Percentiles rank a stretch among this genome's conserved stretches.
Evolutionary conservation across 2,329 filamentous ascomycete genomes (phyloP).

Genomic region (Scedosporium minutisporum): DNA sequence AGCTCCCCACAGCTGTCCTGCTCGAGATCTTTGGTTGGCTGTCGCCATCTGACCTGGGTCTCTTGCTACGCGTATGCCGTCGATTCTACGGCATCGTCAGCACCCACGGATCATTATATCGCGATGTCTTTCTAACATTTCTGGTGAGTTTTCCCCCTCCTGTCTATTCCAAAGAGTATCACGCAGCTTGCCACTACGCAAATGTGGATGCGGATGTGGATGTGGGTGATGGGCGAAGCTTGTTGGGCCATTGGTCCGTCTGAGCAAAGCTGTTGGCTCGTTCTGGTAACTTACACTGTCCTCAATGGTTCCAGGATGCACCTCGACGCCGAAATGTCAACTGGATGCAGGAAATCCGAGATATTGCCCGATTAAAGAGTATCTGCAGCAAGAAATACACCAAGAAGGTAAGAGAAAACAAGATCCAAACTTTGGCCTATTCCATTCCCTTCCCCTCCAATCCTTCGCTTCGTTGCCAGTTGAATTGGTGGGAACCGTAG

Average conservation of each 20-base stretch:
- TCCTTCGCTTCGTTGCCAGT: neutral
- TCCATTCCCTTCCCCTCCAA: neutral
- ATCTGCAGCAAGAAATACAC: constrained; percentile 24
- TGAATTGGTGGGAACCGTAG: neutral
- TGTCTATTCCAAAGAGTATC: neutral
- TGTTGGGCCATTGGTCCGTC: no score
- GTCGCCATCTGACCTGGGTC: constrained; percentile 44
- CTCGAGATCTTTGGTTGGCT: constrained; percentile 50
- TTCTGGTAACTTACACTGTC: neutral
- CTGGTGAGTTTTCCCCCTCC: constrained; percentile 33
- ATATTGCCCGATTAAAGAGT: constrained; percentile 31
- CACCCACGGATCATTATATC: constrained; percentile 50
- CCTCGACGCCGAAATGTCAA: constrained; percentile 25
- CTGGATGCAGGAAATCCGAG: constrained; percentile 33
- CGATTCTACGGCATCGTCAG: constrained; percentile 43
- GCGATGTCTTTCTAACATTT: constrained; percentile 47
- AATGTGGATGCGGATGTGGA: no score
- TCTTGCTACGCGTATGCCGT: constrained; percentile 41
- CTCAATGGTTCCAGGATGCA: constrained; percentile 17
- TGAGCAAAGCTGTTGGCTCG: neutral
- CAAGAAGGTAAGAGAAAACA: constrained; percentile 27
- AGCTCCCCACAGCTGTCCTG: constrained; percentile 53
- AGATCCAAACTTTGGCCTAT: neutral
- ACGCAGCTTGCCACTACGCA: neutral
- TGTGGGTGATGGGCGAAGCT: no score